These are phyloP conservation scores for Puccinia sorghi DNA, from an alignment of 1,284 basidiomycete genomes.

Conservation along the genomic window DNA sequence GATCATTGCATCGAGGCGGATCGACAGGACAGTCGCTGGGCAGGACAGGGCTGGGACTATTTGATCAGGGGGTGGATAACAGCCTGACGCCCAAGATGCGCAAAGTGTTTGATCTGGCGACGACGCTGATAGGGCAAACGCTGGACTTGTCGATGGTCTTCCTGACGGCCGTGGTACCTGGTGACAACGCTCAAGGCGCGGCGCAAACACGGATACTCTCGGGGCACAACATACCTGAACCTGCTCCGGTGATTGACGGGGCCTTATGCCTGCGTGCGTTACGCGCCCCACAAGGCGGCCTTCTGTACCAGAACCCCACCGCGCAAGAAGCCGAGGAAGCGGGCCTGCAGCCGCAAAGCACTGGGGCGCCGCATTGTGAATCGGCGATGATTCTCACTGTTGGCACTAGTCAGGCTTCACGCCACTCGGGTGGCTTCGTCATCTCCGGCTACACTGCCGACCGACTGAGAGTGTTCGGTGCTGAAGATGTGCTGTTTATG, in stretches of 20 bases:
- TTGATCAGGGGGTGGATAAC: constrained; percentile 8
- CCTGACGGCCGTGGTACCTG: constrained; percentile 48
- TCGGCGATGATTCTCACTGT: constrained; percentile 54
- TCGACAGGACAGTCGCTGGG: not conserved
- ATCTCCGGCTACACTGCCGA: constrained; percentile 53
- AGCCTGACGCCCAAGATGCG: constrained; percentile 51
- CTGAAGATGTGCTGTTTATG: constrained; percentile 53
- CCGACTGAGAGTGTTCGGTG: constrained; percentile 52
- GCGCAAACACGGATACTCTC: constrained; percentile 52
- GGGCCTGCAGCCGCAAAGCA: not conserved
- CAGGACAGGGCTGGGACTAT: not conserved
- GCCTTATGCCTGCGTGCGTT: constrained; percentile 55
- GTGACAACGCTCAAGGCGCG: not conserved
- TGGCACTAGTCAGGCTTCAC: constrained; percentile 47
- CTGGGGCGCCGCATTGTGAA: constrained; percentile 1
- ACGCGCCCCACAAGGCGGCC: constrained; percentile 54
- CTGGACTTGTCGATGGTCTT: constrained; percentile 55
- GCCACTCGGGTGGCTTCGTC: constrained; percentile 52
- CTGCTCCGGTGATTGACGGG: constrained; percentile 54
- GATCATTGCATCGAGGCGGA: not conserved
- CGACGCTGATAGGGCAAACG: constrained; percentile 52
- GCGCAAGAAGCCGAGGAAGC: constrained; percentile 27
- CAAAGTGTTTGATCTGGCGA: constrained; percentile 55
- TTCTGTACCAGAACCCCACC: constrained; percentile 55
- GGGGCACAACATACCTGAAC: constrained; percentile 52